Conservation (phyloP, 345 rosid species). For the Populus simonii region DNA sequence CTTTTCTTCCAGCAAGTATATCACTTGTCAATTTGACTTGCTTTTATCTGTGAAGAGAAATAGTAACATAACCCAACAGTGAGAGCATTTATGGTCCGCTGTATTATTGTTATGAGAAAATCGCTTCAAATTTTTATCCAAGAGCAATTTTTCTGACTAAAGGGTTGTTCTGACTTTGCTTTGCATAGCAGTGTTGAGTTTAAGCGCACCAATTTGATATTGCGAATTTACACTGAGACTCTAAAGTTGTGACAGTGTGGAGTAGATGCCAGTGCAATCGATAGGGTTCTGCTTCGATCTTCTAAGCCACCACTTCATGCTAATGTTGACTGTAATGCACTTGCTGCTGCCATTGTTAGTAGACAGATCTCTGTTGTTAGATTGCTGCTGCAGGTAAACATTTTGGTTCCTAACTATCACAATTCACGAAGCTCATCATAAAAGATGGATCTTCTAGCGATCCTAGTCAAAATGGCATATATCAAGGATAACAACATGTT, state of each 20-base stretch:
- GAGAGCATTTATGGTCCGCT: too few relatives aligned
- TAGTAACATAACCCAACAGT: too few relatives aligned
- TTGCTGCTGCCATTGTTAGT: conserved; percentile 29
- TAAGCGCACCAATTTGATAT: not conserved
- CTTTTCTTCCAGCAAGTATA: too few relatives aligned
- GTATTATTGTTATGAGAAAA: too few relatives aligned
- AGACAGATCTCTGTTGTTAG: conserved; percentile 26
- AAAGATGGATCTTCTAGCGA: not conserved
- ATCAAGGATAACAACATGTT: not conserved
- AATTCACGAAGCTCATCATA: not conserved
- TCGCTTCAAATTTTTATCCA: too few relatives aligned
- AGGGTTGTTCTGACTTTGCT: not conserved
- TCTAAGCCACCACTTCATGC: conserved; percentile 27
- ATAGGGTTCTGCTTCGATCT: conserved; percentile 26
- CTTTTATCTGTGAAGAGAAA: too few relatives aligned
- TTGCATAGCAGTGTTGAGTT: not conserved
- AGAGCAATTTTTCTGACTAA: not conserved
- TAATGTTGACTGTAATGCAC: conserved; percentile 30
- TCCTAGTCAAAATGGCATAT: not conserved
- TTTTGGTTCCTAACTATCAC: not conserved
- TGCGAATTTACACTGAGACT: conserved; percentile 4
- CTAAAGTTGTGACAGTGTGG: conserved; percentile 26
- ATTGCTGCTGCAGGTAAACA: conserved; percentile 25
- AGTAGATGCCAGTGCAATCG: conserved; percentile 25
- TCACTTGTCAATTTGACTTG: too few relatives aligned